A percentile compares a stretch with the other conserved stretches of the same genome.
These are phyloP conservation scores for Penicillium sp. DNA, from an alignment of 2,329 filamentous ascomycete species.

Conservation along the genomic window DNA sequence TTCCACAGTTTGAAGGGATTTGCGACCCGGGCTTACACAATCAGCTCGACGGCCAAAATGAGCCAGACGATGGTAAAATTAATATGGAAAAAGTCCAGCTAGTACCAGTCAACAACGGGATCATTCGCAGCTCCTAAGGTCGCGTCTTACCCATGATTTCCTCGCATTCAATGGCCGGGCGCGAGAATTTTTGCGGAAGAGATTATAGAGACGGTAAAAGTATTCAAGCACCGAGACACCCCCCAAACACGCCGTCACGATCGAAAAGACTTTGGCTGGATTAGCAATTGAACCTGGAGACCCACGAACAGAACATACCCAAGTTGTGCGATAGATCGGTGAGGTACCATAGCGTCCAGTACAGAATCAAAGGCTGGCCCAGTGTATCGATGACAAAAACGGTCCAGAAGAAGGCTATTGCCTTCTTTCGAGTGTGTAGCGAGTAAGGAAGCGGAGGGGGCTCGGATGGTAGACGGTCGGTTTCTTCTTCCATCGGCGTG, in stretches of 20 bases:
- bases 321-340: conserved; percentile 46
- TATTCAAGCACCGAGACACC: conserved; percentile 44
- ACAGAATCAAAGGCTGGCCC: conserved; percentile 55
- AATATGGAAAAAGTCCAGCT: conserved; percentile 47
- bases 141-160: conserved; percentile 39
- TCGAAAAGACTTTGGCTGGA: conserved; percentile 39
- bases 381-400: conserved; percentile 57
- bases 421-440: conserved; percentile 51
- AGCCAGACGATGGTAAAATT: conserved; percentile 46
- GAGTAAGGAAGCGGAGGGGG: conserved; percentile 55
- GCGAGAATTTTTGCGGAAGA: conserved; percentile 37
- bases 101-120: conserved; percentile 4
- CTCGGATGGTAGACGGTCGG: conserved; percentile 19
- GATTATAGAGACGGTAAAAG: conserved; percentile 40
- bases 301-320: conserved; percentile 26
- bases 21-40: conserved; percentile 33
- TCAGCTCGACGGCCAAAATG: conserved; percentile 41
- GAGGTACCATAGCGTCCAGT: conserved; percentile 58
- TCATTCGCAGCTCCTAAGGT: not conserved
- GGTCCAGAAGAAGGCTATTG: conserved; percentile 57
- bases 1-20: not conserved
- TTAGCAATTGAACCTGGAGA: conserved; percentile 4
- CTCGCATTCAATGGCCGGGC: conserved; percentile 41
- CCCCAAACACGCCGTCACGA: conserved; percentile 40
- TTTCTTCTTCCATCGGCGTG: conserved; percentile 35